phyloP scores from a whole-genome alignment of 2,329 filamentous ascomycete genomes.

The Fusarium tricinctum region DNA sequence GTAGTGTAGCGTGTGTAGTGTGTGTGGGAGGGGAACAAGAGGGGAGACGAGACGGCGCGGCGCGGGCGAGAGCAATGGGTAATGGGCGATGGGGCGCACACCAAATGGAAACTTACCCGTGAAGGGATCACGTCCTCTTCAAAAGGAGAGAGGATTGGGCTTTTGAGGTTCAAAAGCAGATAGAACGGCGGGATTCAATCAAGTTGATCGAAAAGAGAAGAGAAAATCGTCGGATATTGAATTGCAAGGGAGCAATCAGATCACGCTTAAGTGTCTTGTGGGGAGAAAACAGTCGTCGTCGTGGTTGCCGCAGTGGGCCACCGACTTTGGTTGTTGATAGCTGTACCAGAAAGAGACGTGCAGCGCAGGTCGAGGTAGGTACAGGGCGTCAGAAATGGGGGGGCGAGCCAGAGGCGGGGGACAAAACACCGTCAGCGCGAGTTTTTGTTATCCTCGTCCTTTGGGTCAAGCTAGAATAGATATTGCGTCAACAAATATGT shows the following conservation, averaged over 20 bases:
- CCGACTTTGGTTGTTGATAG: slow-evolving; percentile 49
- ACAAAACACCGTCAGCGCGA: slow-evolving; percentile 47
- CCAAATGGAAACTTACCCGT: slow-evolving; percentile 52
- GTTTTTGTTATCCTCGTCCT: slow-evolving; percentile 41
- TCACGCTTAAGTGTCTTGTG: slow-evolving; percentile 35
- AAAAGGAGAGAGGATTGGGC: slow-evolving; percentile 34
- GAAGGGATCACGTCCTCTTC: slow-evolving; percentile 59
- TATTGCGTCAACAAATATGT: slow-evolving; percentile 39
- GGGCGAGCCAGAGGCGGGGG: slow-evolving; percentile 35
- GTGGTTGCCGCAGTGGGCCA: slow-evolving; percentile 52
- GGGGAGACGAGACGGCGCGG: slow-evolving; percentile 36
- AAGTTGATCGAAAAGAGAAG: slow-evolving; percentile 1
- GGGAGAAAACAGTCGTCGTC: slow-evolving; percentile 50
- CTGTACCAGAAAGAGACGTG: slow-evolving; percentile 44
- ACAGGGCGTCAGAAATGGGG: slow-evolving; percentile 48
- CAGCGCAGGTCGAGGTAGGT: slow-evolving; percentile 31
- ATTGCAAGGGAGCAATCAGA: slow-evolving; percentile 38
- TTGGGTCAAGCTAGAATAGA: slow-evolving; percentile 20
- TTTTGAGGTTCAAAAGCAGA: slow-evolving; percentile 36
- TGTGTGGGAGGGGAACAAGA: slow-evolving; percentile 38
- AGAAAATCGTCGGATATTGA: slow-evolving; percentile 35
- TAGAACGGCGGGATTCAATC: slow-evolving; percentile 19
- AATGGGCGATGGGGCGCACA: slow-evolving; percentile 35
- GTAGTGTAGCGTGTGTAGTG: slow-evolving; percentile 27
- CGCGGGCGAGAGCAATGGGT: slow-evolving; percentile 27